Evolutionary conservation across 2,329 filamentous ascomycete species (phyloP).

Genomic region (Sporothrix protearum): DNA sequence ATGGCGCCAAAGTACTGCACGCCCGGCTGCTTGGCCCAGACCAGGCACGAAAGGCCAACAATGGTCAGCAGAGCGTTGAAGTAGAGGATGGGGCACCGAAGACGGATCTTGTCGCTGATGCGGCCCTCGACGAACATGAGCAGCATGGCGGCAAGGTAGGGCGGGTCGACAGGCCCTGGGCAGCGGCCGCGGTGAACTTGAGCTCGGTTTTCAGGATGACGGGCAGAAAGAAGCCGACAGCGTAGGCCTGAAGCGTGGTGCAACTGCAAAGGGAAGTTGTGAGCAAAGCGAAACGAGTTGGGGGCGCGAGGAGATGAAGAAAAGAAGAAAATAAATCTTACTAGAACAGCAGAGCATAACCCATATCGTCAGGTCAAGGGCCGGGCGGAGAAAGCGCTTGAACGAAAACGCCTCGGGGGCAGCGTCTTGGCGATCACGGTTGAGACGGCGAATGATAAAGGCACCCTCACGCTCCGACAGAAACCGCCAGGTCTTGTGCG

Average conservation of each 20-base stretch:
- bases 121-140: conserved; percentile 9
- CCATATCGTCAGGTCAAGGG: conserved; percentile 6
- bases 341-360: conserved; percentile 1
- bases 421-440: not conserved
- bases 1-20: conserved; percentile 9
- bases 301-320: too few relatives aligned
- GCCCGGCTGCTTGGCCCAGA: not conserved
- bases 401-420: not conserved
- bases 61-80: not conserved
- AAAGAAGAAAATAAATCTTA: not conserved
- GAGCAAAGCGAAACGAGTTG: not conserved
- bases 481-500: not conserved
- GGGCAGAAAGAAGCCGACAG: conserved; percentile 6
- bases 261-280: not conserved
- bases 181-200: not conserved
- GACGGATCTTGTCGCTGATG: not conserved
- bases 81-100: not conserved
- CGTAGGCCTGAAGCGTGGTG: conserved; percentile 9
- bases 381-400: not conserved
- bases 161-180: not conserved
- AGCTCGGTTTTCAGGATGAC: not conserved
- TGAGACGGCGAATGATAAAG: conserved; percentile 2
- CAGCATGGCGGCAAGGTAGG: conserved; percentile 9
- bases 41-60: not conserved
- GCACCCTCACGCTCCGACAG: not conserved